Conservation (phyloP, 2,329 filamentous ascomycete species). For the Arthroderma sp. region DNA sequence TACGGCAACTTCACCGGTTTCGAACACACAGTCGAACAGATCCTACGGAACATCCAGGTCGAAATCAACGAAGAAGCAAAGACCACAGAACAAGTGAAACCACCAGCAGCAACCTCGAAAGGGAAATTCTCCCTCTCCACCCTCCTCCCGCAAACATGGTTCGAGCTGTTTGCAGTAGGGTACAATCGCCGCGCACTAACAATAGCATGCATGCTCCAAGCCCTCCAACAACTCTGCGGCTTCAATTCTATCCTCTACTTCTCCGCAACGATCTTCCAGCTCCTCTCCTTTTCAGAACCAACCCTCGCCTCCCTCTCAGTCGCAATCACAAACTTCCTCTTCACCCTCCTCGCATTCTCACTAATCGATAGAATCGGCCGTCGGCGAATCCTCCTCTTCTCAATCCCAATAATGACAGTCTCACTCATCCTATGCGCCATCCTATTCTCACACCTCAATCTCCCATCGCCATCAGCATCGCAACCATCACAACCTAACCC, state of each 20-base stretch:
- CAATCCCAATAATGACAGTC: conserved; percentile 68
- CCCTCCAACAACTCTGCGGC: conserved; percentile 74
- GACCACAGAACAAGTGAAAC: neutral
- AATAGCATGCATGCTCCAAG: conserved; percentile 79
- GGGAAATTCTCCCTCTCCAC: neutral
- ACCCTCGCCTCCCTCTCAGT: conserved; percentile 70
- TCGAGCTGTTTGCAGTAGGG: conserved; percentile 28
- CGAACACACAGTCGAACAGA: conserved; percentile 39
- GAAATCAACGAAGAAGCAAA: conserved; percentile 56
- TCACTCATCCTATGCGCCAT: conserved; percentile 59
- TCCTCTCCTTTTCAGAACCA: conserved; percentile 64
- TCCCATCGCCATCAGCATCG: conserved; percentile 13
- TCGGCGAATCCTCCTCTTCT: conserved; percentile 65
- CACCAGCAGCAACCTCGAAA: neutral
- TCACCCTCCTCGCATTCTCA: conserved; percentile 60
- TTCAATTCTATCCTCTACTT: conserved; percentile 94
- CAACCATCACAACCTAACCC: conserved; percentile 6
- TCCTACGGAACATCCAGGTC: conserved; percentile 56
- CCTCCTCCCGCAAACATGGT: conserved; percentile 3
- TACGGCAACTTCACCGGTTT: conserved; percentile 39
- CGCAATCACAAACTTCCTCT: conserved; percentile 68
- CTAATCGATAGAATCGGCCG: conserved; percentile 70
- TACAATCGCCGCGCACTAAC: conserved; percentile 53
- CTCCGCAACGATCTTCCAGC: conserved; percentile 65
- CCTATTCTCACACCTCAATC: conserved; percentile 56